Conservation (phyloP, 192 early-diverging fungal genomes). For the Lobosporangium transversale region DNA sequence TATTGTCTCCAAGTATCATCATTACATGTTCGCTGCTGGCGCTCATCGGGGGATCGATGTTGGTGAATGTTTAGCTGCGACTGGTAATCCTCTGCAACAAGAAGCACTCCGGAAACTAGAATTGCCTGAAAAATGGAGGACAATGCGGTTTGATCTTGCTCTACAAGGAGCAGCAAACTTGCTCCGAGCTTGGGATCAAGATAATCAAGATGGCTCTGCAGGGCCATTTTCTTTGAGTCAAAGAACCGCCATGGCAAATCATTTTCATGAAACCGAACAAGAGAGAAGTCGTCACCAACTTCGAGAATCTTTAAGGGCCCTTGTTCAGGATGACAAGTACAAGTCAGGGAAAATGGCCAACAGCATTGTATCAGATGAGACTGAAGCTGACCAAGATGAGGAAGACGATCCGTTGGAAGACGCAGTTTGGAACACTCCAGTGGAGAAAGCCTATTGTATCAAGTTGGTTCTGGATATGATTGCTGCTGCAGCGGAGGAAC, state of each 20-base stretch:
- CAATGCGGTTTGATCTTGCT: slow-evolving; percentile 36
- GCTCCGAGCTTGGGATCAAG: slow-evolving; percentile 45
- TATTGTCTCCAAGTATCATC: slow-evolving; percentile 48
- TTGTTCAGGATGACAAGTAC: slow-evolving; percentile 36
- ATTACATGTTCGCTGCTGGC: slow-evolving; percentile 40
- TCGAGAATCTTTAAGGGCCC: slow-evolving; percentile 35
- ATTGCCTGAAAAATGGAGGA: slow-evolving; percentile 33
- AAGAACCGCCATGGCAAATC: not conserved
- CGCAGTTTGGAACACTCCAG: slow-evolving; percentile 52
- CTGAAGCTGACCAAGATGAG: slow-evolving; percentile 26
- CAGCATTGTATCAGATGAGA: no score
- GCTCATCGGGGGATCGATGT: slow-evolving; percentile 54
- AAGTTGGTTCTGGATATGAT: slow-evolving; percentile 60
- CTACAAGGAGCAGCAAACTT: slow-evolving; percentile 41
- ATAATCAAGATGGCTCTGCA: not conserved
- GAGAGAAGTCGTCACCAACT: slow-evolving; percentile 30
- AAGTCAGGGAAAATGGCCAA: slow-evolving; percentile 32
- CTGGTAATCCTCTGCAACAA: slow-evolving; percentile 32
- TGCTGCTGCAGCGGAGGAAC: slow-evolving; percentile 51
- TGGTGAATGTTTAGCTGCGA: slow-evolving; percentile 48
- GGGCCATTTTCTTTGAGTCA: not conserved
- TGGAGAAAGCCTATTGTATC: slow-evolving; percentile 60
- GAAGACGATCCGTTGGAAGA: slow-evolving; percentile 15
- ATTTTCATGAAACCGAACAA: slow-evolving; percentile 30
- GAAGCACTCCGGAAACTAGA: slow-evolving; percentile 52